A percentile compares a stretch with the other conserved stretches of the same genome.
phyloP scores from a whole-genome alignment of 1,284 basidiomycete genomes.

The Leccinum subspadiceum region DNA sequence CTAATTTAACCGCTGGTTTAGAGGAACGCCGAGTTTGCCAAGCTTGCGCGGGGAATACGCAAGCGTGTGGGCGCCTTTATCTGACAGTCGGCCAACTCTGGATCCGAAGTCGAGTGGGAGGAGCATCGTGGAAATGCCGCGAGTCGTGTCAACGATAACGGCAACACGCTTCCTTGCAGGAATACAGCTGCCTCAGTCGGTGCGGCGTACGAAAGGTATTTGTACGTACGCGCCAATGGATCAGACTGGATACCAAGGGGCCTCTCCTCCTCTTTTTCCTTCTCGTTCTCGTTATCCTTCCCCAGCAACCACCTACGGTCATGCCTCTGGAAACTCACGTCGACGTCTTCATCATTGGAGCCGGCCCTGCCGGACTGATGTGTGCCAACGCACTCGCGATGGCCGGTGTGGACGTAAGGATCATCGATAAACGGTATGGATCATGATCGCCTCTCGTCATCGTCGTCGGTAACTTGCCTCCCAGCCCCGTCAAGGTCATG shows the following conservation, averaged over 20 bases:
- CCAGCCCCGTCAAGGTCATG: too few species aligned
- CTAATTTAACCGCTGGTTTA: background rate
- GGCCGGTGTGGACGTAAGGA: background rate
- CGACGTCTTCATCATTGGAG: slow-evolving; percentile 34
- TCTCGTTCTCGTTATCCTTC: background rate
- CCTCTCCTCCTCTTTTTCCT: background rate
- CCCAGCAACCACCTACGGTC: background rate
- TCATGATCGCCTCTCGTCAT: background rate
- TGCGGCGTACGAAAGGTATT: background rate
- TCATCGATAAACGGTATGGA: background rate
- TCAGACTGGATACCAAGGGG: background rate
- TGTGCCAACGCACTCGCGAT: background rate
- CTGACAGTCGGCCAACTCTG: background rate
- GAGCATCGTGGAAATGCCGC: background rate
- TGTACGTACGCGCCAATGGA: background rate
- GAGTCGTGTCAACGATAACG: background rate
- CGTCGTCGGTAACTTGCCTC: background rate
- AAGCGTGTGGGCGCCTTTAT: background rate
- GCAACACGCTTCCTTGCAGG: background rate
- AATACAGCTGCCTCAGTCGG: background rate
- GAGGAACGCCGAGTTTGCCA: background rate
- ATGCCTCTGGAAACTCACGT: slow-evolving; percentile 35
- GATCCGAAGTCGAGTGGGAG: background rate
- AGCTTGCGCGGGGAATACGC: background rate
- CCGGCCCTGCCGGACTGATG: background rate